These are phyloP conservation scores for Colletotrichum lupini DNA, from an alignment of 2,329 filamentous ascomycete species.

Conservation along the genomic window DNA sequence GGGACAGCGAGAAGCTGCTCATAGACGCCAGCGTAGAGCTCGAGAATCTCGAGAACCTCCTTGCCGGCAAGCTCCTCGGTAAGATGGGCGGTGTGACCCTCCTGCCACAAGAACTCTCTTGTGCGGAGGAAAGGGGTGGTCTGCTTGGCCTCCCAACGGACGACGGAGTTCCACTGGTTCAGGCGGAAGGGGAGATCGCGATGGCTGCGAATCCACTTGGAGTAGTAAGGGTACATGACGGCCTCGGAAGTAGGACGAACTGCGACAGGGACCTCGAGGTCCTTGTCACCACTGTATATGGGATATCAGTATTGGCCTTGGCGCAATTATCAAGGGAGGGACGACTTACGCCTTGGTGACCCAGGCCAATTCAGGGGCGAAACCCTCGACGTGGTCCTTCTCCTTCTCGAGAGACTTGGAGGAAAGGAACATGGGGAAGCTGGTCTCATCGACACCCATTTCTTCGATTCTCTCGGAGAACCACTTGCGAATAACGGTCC, in stretches of 20 bases:
- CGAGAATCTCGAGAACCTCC: constrained; percentile 93
- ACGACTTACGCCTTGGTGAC: constrained; percentile 80
- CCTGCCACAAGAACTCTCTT: constrained; percentile 97
- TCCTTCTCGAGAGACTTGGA: constrained; percentile 87
- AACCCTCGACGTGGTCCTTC: constrained; percentile 98
- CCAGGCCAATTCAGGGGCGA: constrained; percentile 92
- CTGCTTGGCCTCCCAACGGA: constrained; percentile 98
- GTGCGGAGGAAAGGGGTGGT: constrained; percentile 88
- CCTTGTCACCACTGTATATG: constrained; percentile 79
- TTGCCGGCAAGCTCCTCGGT: constrained; percentile 83
- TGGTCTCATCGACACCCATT: constrained; percentile 93
- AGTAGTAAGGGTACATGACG: constrained; percentile 96
- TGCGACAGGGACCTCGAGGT: constrained; percentile 83
- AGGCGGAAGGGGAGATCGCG: constrained; percentile 92
- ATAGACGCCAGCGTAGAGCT: constrained; percentile 92
- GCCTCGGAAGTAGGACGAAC: constrained; percentile 77
- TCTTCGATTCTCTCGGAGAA: constrained; percentile 83
- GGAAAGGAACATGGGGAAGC: constrained; percentile 96
- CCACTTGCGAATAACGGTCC: constrained; percentile 74
- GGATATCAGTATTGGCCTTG: not conserved
- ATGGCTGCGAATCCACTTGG: constrained; percentile 97
- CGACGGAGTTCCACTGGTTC: constrained; percentile 96
- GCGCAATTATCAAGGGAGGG: not conserved
- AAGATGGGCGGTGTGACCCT: constrained; percentile 91
- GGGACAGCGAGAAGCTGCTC: constrained; percentile 94